A percentile compares a stretch with the other conserved stretches of the same genome.
Conservation (phyloP, 345 rosid genomes). For the Dipteronia dyeriana region DNA sequence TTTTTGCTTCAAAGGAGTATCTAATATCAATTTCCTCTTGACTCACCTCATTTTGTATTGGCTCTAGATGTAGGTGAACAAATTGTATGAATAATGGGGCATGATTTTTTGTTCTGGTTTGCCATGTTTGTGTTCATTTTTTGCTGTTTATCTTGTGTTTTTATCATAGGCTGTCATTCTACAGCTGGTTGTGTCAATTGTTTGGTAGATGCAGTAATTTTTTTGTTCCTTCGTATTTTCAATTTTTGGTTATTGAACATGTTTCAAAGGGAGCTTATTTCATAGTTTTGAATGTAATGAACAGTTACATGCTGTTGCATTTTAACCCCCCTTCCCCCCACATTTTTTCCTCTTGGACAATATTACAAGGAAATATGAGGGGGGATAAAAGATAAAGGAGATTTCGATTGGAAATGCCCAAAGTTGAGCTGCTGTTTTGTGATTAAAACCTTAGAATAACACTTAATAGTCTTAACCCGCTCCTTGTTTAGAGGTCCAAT, state of each 20-base stretch:
- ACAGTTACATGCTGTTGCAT: not conserved
- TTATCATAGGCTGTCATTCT: not conserved
- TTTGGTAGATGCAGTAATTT: slow-evolving; percentile 1
- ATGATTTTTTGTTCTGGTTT: not conserved
- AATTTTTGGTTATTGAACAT: not conserved
- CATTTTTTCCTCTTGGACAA: not conserved
- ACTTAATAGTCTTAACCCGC: not conserved
- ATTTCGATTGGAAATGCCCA: not conserved
- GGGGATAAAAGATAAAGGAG: not conserved
- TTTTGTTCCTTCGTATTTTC: not conserved
- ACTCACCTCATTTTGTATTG: not conserved
- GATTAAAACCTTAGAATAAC: not conserved
- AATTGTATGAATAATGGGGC: not conserved
- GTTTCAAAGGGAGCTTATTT: not conserved
- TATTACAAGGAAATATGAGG: not conserved
- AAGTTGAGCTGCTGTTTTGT: not conserved
- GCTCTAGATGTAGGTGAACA: not conserved
- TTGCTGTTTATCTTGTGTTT: not conserved
- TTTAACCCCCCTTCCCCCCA: no score
- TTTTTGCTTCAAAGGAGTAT: slow-evolving; percentile 11
- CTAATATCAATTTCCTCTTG: not conserved
- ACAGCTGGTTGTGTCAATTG: not conserved
- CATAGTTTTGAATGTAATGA: not conserved
- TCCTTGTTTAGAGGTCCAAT: not conserved
- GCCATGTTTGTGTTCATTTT: not conserved